Evolutionary conservation across 129 eudicot genomes (phyloP), one percentile per base, ranked within the genome.

Genomic region (Escallonia herrerae): DNA sequence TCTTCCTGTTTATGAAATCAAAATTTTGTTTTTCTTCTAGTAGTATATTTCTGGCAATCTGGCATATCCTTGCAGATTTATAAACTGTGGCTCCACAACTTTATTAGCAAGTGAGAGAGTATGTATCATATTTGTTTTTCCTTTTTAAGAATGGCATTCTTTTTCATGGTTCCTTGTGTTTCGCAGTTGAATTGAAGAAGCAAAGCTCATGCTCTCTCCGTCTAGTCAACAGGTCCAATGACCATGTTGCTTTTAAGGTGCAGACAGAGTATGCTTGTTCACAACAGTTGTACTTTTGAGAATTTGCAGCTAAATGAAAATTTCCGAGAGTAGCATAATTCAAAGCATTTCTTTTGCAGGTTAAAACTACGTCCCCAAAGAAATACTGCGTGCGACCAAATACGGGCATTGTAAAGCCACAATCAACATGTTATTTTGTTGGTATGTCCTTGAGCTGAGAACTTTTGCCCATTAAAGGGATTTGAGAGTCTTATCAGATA

Each of bases 241-340:
- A 68, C 65, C 75, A 74, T 79, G 88, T 86, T 55, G 94, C 89
- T 58, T 86, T 82, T 67, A 82, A 72, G 82, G 77, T 77, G 57
- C n/a, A 48, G 46, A 65, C 33, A 22, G 12, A 15, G 3, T 6
- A 14, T 71, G 42, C 33, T 40, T 40, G 40, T n/a, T 56, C 64
- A 4, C 46, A 46, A n/a, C 5, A 15, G 13, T 8, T 40, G 64
- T 46, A 10, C 7, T 75, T 63, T 46, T 52, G 15, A 15, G 44
- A 51, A 14, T 12, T 38, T 64, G 69, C 74, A 54, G 13, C 7
- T 42, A 66, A 5, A 40, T 40, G 7, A 13, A 53, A 50, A 3
- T 58, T 22, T 38, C 3, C 7, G 58, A 13, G 12, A 12, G 37
- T 7, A 58, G 6, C 11, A 40, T 39, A 42, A 52, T 2, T 15